These are phyloP conservation scores for Evernia prunastri DNA, from an alignment of 495 filamentous ascomycete species.

Conservation along the genomic window DNA sequence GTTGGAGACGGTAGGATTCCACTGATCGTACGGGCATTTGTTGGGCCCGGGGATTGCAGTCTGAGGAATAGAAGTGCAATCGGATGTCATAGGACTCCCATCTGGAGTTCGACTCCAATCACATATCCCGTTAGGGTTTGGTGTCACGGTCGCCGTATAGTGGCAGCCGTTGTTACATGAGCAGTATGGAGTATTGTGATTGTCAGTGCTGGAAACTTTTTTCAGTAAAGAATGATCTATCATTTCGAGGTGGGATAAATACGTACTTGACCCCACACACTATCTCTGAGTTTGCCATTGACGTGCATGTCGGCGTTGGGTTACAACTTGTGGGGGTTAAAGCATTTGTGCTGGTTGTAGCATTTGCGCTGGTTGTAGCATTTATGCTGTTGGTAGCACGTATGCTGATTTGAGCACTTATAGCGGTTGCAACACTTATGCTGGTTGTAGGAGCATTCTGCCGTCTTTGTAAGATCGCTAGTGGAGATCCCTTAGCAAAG, in stretches of 20 bases:
- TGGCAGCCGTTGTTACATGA: background rate
- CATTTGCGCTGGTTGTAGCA: too few species aligned
- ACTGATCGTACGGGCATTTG: constrained; percentile 5
- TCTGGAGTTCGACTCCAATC: background rate
- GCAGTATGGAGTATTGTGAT: background rate
- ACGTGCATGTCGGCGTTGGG: background rate
- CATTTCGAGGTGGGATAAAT: background rate
- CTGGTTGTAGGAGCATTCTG: background rate
- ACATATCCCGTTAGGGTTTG: background rate
- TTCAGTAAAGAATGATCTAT: background rate
- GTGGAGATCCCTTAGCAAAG: background rate
- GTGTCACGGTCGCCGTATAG: background rate
- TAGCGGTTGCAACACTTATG: too few species aligned
- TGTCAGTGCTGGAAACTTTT: background rate
- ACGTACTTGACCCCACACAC: background rate
- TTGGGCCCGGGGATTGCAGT: background rate
- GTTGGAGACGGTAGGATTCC: constrained; percentile 23
- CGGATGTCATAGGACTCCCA: background rate
- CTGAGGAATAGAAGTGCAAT: background rate
- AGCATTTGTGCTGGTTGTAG: too few species aligned
- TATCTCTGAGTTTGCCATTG: background rate
- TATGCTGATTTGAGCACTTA: too few species aligned
- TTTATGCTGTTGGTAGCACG: too few species aligned
- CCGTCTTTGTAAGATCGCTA: background rate
- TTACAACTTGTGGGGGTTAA: background rate